Evolutionary conservation across 2,329 filamentous ascomycete genomes (phyloP).

Genomic region (Paracamarosporium sp.): DNA sequence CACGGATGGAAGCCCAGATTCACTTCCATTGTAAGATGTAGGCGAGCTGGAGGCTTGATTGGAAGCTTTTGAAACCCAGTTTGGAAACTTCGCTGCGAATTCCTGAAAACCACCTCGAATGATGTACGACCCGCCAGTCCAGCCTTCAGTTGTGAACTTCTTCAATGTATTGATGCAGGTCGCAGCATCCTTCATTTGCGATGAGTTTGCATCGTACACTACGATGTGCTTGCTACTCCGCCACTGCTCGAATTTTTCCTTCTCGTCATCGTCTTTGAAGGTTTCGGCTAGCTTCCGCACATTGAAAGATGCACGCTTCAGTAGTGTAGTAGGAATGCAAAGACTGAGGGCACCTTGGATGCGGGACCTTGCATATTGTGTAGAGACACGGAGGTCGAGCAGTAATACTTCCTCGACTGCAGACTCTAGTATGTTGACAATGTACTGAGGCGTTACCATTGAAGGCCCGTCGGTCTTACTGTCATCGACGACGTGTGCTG

Average conservation of each 20-base stretch:
- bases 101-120: slow-evolving; percentile 81
- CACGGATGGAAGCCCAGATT: slow-evolving; percentile 56
- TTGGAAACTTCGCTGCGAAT: slow-evolving; percentile 72
- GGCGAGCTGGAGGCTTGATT: slow-evolving; percentile 28
- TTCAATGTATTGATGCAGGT: slow-evolving; percentile 87
- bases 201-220: slow-evolving; percentile 83
- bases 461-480: slow-evolving; percentile 40
- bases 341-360: slow-evolving; percentile 86
- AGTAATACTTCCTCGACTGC: slow-evolving; percentile 67
- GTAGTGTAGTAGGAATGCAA: slow-evolving; percentile 90
- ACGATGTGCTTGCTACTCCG: slow-evolving; percentile 75
- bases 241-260: slow-evolving; percentile 79
- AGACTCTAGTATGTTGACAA: slow-evolving; percentile 57
- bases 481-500: slow-evolving; percentile 36
- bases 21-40: slow-evolving; percentile 29
- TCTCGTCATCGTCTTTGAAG: slow-evolving; percentile 75
- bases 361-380: slow-evolving; percentile 77
- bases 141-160: slow-evolving; percentile 89
- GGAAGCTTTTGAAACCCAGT: slow-evolving; percentile 62
- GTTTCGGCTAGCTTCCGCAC: slow-evolving; percentile 86
- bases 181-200: slow-evolving; percentile 79
- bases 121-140: slow-evolving; percentile 74
- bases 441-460: slow-evolving; percentile 56
- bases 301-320: slow-evolving; percentile 91
- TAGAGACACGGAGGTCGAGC: slow-evolving; percentile 85